Conservation (phyloP, 371 early-diverging fungal genomes). For the Saksenaea vasiformis region DNA sequence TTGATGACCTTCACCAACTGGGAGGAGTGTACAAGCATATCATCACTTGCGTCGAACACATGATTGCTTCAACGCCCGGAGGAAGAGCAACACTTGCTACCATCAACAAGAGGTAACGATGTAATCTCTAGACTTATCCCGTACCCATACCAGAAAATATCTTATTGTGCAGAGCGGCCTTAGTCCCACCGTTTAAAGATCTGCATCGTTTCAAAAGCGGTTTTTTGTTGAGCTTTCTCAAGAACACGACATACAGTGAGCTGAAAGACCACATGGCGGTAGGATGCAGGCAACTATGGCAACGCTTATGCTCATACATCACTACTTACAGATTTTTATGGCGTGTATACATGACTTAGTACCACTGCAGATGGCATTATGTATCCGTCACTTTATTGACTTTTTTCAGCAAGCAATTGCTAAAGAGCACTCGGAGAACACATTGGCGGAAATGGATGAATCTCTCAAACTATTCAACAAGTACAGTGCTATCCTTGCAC, state of each 20-base stretch:
- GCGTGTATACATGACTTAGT: neutral
- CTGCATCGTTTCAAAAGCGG: neutral
- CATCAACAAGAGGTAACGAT: no score
- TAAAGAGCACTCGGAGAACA: conserved; percentile 1
- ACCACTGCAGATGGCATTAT: neutral
- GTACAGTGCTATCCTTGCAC: conserved; percentile 2
- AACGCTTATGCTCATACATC: neutral
- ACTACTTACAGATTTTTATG: neutral
- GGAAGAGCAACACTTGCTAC: no score
- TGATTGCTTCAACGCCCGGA: neutral
- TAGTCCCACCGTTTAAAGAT: neutral
- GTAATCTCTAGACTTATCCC: no score
- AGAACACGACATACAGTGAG: conserved; percentile 7
- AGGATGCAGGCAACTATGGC: neutral
- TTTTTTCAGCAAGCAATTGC: conserved; percentile 5
- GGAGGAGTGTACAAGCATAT: conserved; percentile 2
- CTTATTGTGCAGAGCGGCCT: neutral
- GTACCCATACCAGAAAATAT: neutral
- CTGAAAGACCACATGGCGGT: conserved; percentile 3
- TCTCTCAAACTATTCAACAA: neutral
- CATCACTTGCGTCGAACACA: neutral
- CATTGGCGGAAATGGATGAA: neutral
- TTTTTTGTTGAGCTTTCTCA: neutral
- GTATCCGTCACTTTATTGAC: conserved; percentile 6
- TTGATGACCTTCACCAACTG: conserved; percentile 10